Evolutionary conservation across 2,329 filamentous ascomycete genomes (phyloP).

Genomic region (Beauveria caledonica): DNA sequence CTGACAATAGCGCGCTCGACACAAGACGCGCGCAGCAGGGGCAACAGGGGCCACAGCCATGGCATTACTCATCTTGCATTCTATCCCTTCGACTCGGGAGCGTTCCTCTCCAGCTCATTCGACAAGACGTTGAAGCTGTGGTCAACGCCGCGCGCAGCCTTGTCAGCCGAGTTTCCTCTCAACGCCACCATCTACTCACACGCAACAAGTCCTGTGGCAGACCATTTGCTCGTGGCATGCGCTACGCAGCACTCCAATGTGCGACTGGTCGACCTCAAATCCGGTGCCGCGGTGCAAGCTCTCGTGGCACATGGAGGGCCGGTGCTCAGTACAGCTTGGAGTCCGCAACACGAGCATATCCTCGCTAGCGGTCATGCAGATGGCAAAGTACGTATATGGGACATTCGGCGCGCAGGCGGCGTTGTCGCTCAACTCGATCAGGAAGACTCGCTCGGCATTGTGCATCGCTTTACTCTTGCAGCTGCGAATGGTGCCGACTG

Average conservation of each 20-base stretch:
- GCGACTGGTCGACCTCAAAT: conserved; percentile 77
- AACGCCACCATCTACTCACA: conserved; percentile 67
- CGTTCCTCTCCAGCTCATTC: conserved; percentile 70
- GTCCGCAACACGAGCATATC: conserved; percentile 68
- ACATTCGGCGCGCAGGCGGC: conserved; percentile 70
- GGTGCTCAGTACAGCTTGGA: conserved; percentile 69
- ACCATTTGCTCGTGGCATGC: conserved; percentile 74
- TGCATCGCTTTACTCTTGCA: conserved; percentile 31
- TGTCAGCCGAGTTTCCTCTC: conserved; percentile 61
- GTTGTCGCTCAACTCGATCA: conserved; percentile 72
- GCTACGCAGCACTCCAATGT: conserved; percentile 81
- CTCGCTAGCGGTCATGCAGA: conserved; percentile 81
- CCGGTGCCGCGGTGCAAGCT: conserved; percentile 63
- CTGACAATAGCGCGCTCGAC: conserved; percentile 40
- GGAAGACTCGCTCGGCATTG: conserved; percentile 69
- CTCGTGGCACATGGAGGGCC: conserved; percentile 61
- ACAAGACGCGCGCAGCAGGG: conserved; percentile 15
- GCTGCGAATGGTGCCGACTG: conserved; percentile 23
- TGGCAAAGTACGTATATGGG: conserved; percentile 77
- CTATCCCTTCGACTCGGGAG: conserved; percentile 68
- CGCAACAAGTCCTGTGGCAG: conserved; percentile 63
- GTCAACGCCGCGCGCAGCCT: conserved; percentile 52
- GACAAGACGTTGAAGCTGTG: conserved; percentile 72
- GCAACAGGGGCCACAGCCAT: conserved; percentile 46
- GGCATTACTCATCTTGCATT: conserved; percentile 71